Conservation (phyloP, 192 early-diverging fungal species). For the Coemansia asiatica region DNA sequence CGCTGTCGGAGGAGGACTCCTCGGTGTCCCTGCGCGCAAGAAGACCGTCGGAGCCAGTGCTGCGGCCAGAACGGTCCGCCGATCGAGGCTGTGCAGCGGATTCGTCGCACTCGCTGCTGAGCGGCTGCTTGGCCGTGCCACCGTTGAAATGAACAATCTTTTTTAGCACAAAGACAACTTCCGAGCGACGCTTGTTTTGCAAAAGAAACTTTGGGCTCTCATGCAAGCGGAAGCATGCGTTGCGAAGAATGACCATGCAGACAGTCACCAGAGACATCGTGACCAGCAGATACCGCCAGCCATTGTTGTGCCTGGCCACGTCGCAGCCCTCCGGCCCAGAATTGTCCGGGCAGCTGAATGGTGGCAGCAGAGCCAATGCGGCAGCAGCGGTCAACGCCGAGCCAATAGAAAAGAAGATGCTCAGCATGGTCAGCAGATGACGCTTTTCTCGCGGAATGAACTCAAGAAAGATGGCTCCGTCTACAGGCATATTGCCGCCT, state of each 20-base stretch:
- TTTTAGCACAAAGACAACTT: conserved; percentile 67
- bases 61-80: background rate
- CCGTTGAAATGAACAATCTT: conserved; percentile 69
- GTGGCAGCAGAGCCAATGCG: conserved; percentile 67
- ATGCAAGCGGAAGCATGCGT: conserved; percentile 65
- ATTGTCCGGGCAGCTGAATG: conserved; percentile 64
- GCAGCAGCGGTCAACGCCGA: conserved; percentile 69
- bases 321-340: conserved; percentile 46
- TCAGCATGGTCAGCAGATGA: conserved; percentile 79
- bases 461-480: conserved; percentile 81
- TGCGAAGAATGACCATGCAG: conserved; percentile 70
- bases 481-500: conserved; percentile 64
- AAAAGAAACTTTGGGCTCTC: conserved; percentile 83
- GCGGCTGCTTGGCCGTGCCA: conserved; percentile 17
- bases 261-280: conserved; percentile 62
- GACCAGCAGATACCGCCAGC: conserved; percentile 79
- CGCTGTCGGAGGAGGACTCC: conserved; percentile 2
- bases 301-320: conserved; percentile 64
- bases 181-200: conserved; percentile 60
- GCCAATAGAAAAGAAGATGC: conserved; percentile 81
- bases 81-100: background rate
- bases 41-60: background rate
- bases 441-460: conserved; percentile 78
- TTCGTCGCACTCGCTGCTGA: conserved; percentile 1
- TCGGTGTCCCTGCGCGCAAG: background rate